Conservation (phyloP, 2,329 filamentous ascomycete genomes). For the Colletotrichum endophyticum region DNA sequence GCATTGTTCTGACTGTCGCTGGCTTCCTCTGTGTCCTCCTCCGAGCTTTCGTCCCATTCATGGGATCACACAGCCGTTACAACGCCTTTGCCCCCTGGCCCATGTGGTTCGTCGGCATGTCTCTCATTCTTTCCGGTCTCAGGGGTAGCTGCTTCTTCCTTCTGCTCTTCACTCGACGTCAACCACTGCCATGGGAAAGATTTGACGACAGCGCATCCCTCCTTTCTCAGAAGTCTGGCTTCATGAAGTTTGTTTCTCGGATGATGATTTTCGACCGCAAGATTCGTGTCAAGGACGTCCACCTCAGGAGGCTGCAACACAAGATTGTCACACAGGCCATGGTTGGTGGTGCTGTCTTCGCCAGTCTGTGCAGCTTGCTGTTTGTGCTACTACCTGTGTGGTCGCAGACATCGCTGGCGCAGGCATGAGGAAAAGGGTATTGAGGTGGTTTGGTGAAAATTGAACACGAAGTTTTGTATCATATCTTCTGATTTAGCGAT, state of each 20-base stretch:
- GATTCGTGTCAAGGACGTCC: conserved; percentile 46
- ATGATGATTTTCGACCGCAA: conserved; percentile 54
- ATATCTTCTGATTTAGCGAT: not conserved
- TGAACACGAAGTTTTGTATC: not conserved
- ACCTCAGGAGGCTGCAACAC: conserved; percentile 46
- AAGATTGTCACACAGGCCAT: conserved; percentile 49
- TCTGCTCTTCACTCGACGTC: conserved; percentile 48
- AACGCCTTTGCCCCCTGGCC: conserved; percentile 48
- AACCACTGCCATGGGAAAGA: conserved; percentile 52
- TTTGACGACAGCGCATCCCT: conserved; percentile 42
- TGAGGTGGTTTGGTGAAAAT: not conserved
- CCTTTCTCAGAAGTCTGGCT: conserved; percentile 24
- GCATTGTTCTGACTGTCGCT: conserved; percentile 41
- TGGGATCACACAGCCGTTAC: conserved; percentile 44
- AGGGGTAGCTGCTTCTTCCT: conserved; percentile 53
- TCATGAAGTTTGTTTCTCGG: conserved; percentile 36
- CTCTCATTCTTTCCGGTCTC: conserved; percentile 47
- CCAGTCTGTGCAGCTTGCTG: conserved; percentile 37
- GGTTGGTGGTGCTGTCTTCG: conserved; percentile 40
- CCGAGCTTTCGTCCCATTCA: conserved; percentile 40
- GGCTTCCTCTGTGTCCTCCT: conserved; percentile 46
- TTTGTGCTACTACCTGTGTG: conserved; percentile 51
- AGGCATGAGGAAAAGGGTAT: not conserved
- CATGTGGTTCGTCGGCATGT: conserved; percentile 49
- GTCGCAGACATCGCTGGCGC: conserved; percentile 32